Conservation (phyloP, 1,139 yeast species). For the Kodamaea sp. region DNA sequence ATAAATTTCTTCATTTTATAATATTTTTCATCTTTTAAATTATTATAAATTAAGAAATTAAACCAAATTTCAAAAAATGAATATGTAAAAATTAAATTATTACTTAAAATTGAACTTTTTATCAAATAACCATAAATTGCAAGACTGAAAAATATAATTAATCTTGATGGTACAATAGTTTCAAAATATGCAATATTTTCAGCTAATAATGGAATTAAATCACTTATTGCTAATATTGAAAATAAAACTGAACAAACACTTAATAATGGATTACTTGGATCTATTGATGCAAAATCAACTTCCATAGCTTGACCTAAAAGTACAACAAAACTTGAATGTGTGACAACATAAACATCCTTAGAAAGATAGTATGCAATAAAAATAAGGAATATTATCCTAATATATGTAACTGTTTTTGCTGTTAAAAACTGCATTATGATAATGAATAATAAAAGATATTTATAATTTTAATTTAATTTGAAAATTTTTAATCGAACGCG, state of each 20-base stretch:
- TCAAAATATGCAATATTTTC: constrained; percentile 58
- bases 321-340: constrained; percentile 48
- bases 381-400: constrained; percentile 46
- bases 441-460: not conserved
- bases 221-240: constrained; percentile 44
- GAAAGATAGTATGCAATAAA: constrained; percentile 42
- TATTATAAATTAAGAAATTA: constrained; percentile 59
- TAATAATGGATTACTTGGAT: constrained; percentile 46
- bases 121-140: constrained; percentile 44
- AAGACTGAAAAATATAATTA: constrained; percentile 51
- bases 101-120: constrained; percentile 46
- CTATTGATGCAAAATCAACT: constrained; percentile 38
- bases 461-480: not conserved
- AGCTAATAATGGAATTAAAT: constrained; percentile 57
- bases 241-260: constrained; percentile 50
- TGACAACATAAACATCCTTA: constrained; percentile 37
- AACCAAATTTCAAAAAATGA: constrained; percentile 71
- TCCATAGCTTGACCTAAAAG: constrained; percentile 55
- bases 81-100: constrained; percentile 59
- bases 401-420: constrained; percentile 46
- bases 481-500: constrained; percentile 1
- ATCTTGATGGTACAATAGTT: constrained; percentile 64
- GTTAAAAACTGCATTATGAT: constrained; percentile 54
- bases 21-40: constrained; percentile 61
- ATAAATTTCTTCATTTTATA: constrained; percentile 38